Evolutionary conservation across 2,329 filamentous ascomycete genomes (phyloP).

Genomic region (Phialophora macrospora): DNA sequence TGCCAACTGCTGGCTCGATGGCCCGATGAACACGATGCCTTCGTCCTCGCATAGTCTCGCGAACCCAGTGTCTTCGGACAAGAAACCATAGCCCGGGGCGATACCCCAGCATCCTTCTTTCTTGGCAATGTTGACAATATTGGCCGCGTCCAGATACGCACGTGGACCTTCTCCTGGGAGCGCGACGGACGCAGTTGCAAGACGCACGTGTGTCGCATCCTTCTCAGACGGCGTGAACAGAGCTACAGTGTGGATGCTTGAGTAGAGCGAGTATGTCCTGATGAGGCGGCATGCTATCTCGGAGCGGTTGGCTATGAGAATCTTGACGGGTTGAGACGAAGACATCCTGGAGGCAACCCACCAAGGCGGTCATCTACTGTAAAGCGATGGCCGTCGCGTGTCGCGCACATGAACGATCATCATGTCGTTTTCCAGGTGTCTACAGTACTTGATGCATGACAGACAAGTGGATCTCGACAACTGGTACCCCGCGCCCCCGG

Average conservation of each 20-base stretch:
- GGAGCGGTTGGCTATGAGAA: slow-evolving; percentile 97
- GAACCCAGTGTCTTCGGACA: slow-evolving; percentile 96
- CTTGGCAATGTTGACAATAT: slow-evolving; percentile 97
- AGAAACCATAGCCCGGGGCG: slow-evolving; percentile 95
- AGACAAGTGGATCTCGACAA: slow-evolving; percentile 16
- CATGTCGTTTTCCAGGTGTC: slow-evolving; percentile 22
- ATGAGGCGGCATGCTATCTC: slow-evolving; percentile 94
- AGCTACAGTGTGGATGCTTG: slow-evolving; percentile 75
- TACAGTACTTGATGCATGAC: not conserved
- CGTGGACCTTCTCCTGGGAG: slow-evolving; percentile 96
- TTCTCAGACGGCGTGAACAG: slow-evolving; percentile 87
- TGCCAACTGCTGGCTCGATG: slow-evolving; percentile 87
- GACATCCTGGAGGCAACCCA: slow-evolving; percentile 29
- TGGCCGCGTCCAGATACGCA: slow-evolving; percentile 91
- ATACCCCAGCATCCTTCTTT: slow-evolving; percentile 97
- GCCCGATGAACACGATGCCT: slow-evolving; percentile 94
- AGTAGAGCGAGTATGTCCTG: slow-evolving; percentile 86
- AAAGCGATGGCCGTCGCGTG: slow-evolving; percentile 24
- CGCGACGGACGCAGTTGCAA: slow-evolving; percentile 98
- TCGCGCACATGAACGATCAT: slow-evolving; percentile 28
- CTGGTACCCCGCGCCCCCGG: slow-evolving; percentile 18
- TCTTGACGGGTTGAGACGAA: slow-evolving; percentile 80
- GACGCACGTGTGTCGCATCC: slow-evolving; percentile 97
- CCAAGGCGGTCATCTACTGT: slow-evolving; percentile 25
- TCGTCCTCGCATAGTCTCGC: slow-evolving; percentile 92